These are phyloP conservation scores for Eucalyptus regnans DNA, from an alignment of 345 rosid genomes.

Conservation along the genomic window DNA sequence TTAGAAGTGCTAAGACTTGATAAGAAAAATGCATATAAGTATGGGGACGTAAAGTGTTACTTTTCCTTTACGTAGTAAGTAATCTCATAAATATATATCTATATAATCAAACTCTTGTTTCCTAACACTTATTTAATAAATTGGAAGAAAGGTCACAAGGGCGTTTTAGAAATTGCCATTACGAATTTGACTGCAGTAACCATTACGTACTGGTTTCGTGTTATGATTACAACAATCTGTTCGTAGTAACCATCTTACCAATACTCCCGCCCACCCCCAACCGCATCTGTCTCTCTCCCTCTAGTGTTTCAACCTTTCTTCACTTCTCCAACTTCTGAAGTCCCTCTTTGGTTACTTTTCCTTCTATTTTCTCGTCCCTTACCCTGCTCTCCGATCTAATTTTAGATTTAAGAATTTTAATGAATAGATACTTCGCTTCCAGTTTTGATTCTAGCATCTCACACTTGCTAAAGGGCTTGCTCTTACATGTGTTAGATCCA, in stretches of 20 bases:
- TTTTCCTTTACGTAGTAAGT: not conserved
- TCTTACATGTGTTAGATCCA: not conserved
- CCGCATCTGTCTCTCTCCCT: not conserved
- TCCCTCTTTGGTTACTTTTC: not conserved
- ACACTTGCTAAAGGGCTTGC: not conserved
- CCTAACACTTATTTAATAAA: not conserved
- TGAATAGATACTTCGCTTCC: fast-evolving
- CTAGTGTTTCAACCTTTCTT: too few species aligned
- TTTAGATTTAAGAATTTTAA: not conserved
- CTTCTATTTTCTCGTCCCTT: not conserved
- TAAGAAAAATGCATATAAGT: not conserved
- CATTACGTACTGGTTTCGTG: fast-evolving
- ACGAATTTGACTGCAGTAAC: not conserved
- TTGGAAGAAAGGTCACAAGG: not conserved
- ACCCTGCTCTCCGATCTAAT: fast-evolving
- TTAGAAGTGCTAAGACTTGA: not conserved
- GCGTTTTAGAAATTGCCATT: not conserved
- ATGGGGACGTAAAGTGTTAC: not conserved
- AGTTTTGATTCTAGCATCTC: not conserved
- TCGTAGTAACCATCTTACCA: not conserved
- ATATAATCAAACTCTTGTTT: not conserved
- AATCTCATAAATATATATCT: not conserved
- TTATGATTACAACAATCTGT: not conserved
- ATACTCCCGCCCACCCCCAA: too few species aligned
- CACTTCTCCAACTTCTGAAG: too few species aligned